Conservation (phyloP, 495 filamentous ascomycete species). For the Tuber brumale region DNA sequence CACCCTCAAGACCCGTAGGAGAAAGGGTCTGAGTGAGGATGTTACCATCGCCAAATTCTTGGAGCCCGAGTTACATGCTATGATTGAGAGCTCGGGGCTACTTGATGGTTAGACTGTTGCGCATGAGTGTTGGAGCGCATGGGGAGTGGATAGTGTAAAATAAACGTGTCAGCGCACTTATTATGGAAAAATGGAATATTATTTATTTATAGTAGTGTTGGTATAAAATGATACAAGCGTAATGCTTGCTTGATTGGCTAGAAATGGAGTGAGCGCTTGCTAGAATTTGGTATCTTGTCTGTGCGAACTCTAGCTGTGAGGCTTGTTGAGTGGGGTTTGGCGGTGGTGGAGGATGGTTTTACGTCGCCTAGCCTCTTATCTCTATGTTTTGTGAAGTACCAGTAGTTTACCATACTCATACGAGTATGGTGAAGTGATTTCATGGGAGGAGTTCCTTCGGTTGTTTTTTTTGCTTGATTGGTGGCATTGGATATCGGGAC, state of each 20-base stretch:
- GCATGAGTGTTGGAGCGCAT: not conserved
- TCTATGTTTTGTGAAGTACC: not conserved
- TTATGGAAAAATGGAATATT: not conserved
- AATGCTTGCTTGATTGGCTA: not conserved
- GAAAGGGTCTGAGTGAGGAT: conserved; percentile 93
- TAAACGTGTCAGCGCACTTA: not conserved
- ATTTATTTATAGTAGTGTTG: not conserved
- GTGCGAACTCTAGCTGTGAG: not conserved
- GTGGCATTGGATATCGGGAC: not conserved
- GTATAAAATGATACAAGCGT: not conserved
- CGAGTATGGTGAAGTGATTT: not conserved
- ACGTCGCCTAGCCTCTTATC: not conserved
- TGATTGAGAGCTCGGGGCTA: conserved; percentile 80
- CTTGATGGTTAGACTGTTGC: conserved; percentile 56
- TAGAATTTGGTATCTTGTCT: not conserved
- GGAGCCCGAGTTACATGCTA: conserved; percentile 85
- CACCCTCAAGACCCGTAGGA: conserved; percentile 84
- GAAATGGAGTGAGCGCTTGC: not conserved
- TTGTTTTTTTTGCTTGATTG: not conserved
- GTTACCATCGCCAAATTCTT: conserved; percentile 92
- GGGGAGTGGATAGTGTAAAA: conserved; percentile 7
- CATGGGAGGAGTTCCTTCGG: not conserved
- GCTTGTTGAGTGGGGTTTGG: not conserved
- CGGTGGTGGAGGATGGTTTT: not conserved
- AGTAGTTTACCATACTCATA: not conserved